Evolutionary conservation across 192 early-diverging fungal genomes (phyloP).

Genomic region (Rhizophagus clarus): DNA sequence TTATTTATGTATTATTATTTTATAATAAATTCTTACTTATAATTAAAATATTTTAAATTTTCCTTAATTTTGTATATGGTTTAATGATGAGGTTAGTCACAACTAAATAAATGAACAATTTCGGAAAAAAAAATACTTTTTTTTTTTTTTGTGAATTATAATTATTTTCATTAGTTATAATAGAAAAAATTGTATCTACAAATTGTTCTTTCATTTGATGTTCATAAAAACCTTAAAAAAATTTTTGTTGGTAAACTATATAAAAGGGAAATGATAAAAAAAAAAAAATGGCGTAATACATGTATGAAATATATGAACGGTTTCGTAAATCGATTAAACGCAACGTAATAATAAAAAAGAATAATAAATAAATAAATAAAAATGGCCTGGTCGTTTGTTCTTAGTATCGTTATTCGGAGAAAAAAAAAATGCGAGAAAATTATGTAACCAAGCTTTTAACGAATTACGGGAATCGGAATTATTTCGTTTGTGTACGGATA

Average conservation of each 20-base stretch:
- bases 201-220: neutral
- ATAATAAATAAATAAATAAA: constrained; percentile 1
- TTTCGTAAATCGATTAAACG: neutral
- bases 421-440: neutral
- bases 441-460: neutral
- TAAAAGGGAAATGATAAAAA: neutral
- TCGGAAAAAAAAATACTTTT: no score
- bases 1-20: no score
- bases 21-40: neutral
- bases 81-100: neutral
- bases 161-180: no score
- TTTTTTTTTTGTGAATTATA: no score
- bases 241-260: neutral
- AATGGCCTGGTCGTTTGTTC: neutral
- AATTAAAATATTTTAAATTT: no score
- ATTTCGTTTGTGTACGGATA: neutral
- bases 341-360: neutral
- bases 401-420: no score
- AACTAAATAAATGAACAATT: neutral
- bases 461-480: neutral
- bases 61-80: neutral
- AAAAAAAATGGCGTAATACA: no score
- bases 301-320: no score
- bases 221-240: neutral
- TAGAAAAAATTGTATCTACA: no score